Percentiles rank a stretch among this genome's conserved stretches.
Conservation (phyloP, 257 asterid species). For the Lantana camara region DNA sequence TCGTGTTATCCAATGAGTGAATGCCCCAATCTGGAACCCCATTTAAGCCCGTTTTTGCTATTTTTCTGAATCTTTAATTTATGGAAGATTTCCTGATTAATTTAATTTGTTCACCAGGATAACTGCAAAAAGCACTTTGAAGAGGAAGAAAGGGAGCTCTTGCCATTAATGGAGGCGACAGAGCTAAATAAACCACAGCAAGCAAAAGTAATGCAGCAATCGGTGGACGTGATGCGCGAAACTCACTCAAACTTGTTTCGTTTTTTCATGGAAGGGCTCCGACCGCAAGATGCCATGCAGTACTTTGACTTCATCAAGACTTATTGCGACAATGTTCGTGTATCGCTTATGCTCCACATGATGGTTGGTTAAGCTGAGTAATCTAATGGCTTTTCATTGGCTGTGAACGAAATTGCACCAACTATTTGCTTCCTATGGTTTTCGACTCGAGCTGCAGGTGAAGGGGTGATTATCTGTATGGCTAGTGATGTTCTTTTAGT, state of each 20-base stretch:
- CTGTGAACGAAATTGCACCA: not conserved
- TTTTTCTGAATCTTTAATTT: too few relatives aligned
- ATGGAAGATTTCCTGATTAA: not conserved
- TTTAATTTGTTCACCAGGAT: conserved; percentile 43
- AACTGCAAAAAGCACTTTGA: conserved; percentile 80
- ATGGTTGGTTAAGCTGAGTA: conserved; percentile 49
- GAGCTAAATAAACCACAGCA: conserved; percentile 73
- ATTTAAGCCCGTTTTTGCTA: too few relatives aligned
- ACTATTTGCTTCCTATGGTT: conserved; percentile 2
- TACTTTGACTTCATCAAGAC: conserved; percentile 76
- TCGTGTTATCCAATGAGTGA: too few relatives aligned
- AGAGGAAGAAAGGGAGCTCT: conserved; percentile 80
- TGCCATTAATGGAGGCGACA: conserved; percentile 92
- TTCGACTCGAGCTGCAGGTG: conserved; percentile 24
- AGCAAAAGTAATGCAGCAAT: conserved; percentile 67
- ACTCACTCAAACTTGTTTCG: conserved; percentile 79
- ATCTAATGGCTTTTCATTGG: not conserved
- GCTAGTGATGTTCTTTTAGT: conserved; percentile 22
- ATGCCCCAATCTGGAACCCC: too few relatives aligned
- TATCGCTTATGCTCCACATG: conserved; percentile 74
- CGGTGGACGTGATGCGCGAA: conserved; percentile 82
- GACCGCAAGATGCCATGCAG: conserved; percentile 88
- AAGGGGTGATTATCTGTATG: conserved; percentile 29
- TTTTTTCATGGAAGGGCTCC: conserved; percentile 87
- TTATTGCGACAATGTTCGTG: conserved; percentile 69